Evolutionary conservation across 805 yeast genomes (phyloP), one percentile per base, ranked within the genome.

Genomic region (Metschnikowia hibisci): DNA sequence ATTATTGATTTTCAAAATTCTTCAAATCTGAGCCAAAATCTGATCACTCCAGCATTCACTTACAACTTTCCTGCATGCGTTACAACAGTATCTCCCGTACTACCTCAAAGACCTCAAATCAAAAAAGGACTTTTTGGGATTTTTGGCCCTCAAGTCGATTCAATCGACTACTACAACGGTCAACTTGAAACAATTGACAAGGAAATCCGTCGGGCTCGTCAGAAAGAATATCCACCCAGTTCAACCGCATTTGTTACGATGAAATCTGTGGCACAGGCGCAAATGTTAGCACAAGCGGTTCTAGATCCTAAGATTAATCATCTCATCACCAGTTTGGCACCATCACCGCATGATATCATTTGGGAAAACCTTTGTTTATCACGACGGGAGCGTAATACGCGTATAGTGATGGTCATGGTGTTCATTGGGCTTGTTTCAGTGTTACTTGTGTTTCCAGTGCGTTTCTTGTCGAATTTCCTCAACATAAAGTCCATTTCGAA

Each of bases 191-290:
- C 74, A 3, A 62, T 90, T 11, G 98, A 91, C 55, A 77, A 73
- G 41, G 83, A 82, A 53, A 89, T 91, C 37, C 35, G 59, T 5
- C 66, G 71, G 22, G 86, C 91, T 2, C 74, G 96, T 42, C 68
- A 66, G 25, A 73, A 81, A 40, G 84, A 84, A 49, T 87, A 81
- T 56, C 80, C 87, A 0, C 84, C 96, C 0, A 87, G 95, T 0
- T 88, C 95, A 23, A 84, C 91, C 0, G 97, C 98, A 0, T 91
- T 91, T 63, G 80, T 91, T 7, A 93, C 98, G 0, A 86, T 91
- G 96, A 91, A 87, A 51, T 78, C 93, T 0, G 97, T 89, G 3
- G 96, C 96, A 0, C 82, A 89, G 52, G 97, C 98, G 2, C 99
- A 91, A 61, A 84, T 89, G 87, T 83, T 93, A 23, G 96, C 97